Evolutionary conservation across 441 rosid species (phyloP), one percentile per base, ranked within the genome.

Genomic region (Mallotus repandus): DNA sequence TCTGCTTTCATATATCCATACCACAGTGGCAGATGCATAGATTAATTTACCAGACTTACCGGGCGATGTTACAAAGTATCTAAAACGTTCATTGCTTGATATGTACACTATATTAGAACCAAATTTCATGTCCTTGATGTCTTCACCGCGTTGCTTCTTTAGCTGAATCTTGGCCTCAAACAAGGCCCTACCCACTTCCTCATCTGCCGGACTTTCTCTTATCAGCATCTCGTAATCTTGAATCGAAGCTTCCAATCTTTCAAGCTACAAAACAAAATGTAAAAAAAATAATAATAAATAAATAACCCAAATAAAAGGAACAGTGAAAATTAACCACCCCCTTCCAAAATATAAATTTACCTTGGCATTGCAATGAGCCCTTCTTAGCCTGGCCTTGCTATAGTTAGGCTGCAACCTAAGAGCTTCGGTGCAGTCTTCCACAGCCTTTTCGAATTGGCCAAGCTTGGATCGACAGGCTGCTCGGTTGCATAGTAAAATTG

Each of bases 391-490:
- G 22, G 97, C 97, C 73, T 92, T 90, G 73, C 82, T 79, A 58
- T 91, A 90, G 35, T 84, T 83, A n/a, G 97, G 93, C 50, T 82
- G 92, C 55, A 91, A 78, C 15, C 65, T 67, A 21, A 94, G 91
- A 62, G 93, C 97, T 54, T 81, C 70, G 5, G 92, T 83, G 82
- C 97, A 91, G 78, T 94, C 98, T 77, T 89, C 97, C 0, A 88
- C 77, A 13, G 92, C 91, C 35, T 90, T 89, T 77, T 90, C 95
- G 19, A 77, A 89, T 63, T 86, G 80, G 68, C 84, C 82, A 46
- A 89, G 86, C 89, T 87, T 91, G 59, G 84, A 85, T 67, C 90
- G 82, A 45, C 97, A 91, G 25, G 96, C 96, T 22, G 97, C 98
- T 82, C 97, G 87, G 76, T 94, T 94, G 81, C 97, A 89, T 1